These are phyloP conservation scores for Blastomyces parvus DNA, from an alignment of 2,329 filamentous ascomycete species.

Conservation along the genomic window DNA sequence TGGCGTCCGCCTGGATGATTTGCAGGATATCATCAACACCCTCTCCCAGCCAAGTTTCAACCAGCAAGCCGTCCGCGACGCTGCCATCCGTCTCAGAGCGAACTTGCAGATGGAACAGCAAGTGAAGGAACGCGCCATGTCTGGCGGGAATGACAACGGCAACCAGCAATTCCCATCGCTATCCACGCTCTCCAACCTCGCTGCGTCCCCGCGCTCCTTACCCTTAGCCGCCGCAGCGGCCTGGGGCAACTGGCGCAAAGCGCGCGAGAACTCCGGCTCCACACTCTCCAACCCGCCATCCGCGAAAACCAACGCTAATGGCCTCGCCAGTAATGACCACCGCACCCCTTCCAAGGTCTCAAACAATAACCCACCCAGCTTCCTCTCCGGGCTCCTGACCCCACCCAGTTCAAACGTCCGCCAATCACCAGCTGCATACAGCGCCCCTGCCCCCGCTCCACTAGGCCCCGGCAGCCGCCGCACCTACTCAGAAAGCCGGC, in stretches of 20 bases:
- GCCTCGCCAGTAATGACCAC: conserved; percentile 15
- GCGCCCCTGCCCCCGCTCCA: conserved; percentile 23
- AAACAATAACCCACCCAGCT: conserved; percentile 45
- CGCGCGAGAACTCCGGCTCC: conserved; percentile 45
- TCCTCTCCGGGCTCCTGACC: conserved; percentile 74
- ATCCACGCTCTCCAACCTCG: conserved; percentile 64
- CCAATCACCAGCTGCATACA: conserved; percentile 45
- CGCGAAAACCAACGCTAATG: conserved; percentile 17
- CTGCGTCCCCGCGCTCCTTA: conserved; percentile 65
- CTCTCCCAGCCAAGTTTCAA: conserved; percentile 67
- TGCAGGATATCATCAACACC: conserved; percentile 80
- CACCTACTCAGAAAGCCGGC: conserved; percentile 28
- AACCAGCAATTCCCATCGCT: conserved; percentile 60
- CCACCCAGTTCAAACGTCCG: conserved; percentile 71
- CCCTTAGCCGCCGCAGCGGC: conserved; percentile 86
- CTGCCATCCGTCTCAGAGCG: conserved; percentile 82
- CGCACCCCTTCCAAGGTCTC: conserved; percentile 54
- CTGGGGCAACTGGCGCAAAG: conserved; percentile 90
- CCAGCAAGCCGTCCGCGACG: conserved; percentile 70
- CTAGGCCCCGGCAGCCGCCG: conserved; percentile 17
- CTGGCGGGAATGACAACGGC: conserved; percentile 48
- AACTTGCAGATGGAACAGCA: conserved; percentile 98
- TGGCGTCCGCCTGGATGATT: conserved; percentile 77
- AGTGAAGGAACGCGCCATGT: conserved; percentile 76
- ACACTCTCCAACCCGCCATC: conserved; percentile 27